Percentiles rank a stretch among this genome's conserved stretches.
Conservation (phyloP, 2,329 filamentous ascomycete species). For the Aureobasidium sp. region DNA sequence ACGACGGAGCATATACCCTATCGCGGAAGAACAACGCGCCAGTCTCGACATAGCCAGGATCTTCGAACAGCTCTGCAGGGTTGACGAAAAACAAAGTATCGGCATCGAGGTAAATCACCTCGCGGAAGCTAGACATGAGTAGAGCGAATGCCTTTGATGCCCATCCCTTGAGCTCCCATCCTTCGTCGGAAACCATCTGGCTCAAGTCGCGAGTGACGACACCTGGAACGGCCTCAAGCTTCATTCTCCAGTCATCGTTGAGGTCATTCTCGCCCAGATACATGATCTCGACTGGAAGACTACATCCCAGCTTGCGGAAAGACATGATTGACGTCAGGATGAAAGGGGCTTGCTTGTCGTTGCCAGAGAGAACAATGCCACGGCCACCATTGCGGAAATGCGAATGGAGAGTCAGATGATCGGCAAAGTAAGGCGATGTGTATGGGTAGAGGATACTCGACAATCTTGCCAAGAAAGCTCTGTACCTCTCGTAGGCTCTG, state of each 20-base stretch:
- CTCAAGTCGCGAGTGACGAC: constrained; percentile 40
- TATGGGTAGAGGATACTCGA: constrained; percentile 35
- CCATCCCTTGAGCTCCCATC: constrained; percentile 42
- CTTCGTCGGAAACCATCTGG: constrained; percentile 39
- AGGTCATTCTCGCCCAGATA: constrained; percentile 41
- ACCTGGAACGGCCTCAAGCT: constrained; percentile 37
- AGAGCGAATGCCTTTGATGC: constrained; percentile 43
- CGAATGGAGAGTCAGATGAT: constrained; percentile 39
- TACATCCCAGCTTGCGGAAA: constrained; percentile 32
- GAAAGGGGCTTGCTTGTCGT: constrained; percentile 38
- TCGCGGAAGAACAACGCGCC: constrained; percentile 44
- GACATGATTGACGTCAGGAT: constrained; percentile 39
- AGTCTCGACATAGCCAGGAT: constrained; percentile 34
- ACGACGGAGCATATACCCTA: constrained; percentile 36
- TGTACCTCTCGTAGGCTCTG: constrained; percentile 37
- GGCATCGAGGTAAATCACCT: constrained; percentile 43
- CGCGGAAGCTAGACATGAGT: constrained; percentile 40
- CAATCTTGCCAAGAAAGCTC: constrained; percentile 34
- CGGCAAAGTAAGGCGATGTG: constrained; percentile 37
- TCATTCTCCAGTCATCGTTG: constrained; percentile 35
- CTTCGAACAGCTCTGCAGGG: constrained; percentile 37
- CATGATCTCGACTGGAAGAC: constrained; percentile 35
- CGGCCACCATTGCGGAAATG: constrained; percentile 36
- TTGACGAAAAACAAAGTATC: constrained; percentile 39
- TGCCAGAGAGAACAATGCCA: constrained; percentile 41